Conservation (phyloP, 352 stramenopile species). For the Pythium periplocum region DNA sequence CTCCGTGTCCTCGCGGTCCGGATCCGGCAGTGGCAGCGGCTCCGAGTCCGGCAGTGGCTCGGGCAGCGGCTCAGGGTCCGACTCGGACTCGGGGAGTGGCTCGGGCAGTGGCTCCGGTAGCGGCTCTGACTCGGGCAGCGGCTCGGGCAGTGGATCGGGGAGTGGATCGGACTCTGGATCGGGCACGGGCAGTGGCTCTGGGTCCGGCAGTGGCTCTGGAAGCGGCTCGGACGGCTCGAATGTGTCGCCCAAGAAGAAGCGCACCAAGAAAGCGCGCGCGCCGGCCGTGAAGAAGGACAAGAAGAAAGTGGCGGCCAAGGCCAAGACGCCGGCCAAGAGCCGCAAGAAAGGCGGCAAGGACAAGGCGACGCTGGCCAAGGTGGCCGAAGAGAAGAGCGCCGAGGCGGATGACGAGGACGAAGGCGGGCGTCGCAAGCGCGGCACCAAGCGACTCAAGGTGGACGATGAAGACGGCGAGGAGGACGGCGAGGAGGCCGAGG, state of each 20-base stretch:
- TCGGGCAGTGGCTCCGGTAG: constrained; percentile 20
- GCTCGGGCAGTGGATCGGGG: constrained; percentile 18
- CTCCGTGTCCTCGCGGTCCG: constrained; percentile 49
- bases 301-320: constrained; percentile 30
- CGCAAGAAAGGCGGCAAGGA: constrained; percentile 18
- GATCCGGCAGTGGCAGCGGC: constrained; percentile 5
- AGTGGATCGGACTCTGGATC: constrained; percentile 27
- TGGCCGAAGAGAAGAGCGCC: constrained; percentile 36
- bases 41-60: not conserved
- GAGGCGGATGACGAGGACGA: constrained; percentile 63
- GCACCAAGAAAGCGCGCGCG: constrained; percentile 3
- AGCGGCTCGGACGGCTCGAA: constrained; percentile 24
- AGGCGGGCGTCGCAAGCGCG: constrained; percentile 25
- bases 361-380: constrained; percentile 33
- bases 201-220: constrained; percentile 18
- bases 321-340: constrained; percentile 28
- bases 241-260: constrained; percentile 33
- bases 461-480: constrained; percentile 39
- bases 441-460: constrained; percentile 27
- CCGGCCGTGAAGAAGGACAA: constrained; percentile 17
- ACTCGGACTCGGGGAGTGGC: constrained; percentile 21
- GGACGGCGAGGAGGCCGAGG: constrained; percentile 45
- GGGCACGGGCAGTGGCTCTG: constrained; percentile 14
- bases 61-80: constrained; percentile 1
- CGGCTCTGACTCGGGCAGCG: constrained; percentile 23